Percentiles rank a stretch among this genome's conserved stretches.
Evolutionary conservation across 2,329 filamentous ascomycete genomes (phyloP).

Genomic region (Cordyceps farinosa): DNA sequence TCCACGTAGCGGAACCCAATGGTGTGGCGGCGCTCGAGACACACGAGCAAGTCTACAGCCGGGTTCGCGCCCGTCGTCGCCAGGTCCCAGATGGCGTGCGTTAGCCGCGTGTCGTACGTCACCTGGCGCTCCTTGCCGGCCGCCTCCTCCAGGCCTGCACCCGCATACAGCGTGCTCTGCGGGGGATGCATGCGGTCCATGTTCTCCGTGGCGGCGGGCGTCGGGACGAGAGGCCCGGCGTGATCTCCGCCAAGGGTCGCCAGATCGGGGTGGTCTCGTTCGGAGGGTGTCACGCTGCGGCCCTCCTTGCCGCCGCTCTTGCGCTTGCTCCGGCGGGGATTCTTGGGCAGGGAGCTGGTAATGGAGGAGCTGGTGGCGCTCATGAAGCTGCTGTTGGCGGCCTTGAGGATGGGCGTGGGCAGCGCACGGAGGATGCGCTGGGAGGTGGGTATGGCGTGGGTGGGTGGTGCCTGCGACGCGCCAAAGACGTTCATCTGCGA

Average conservation of each 20-base stretch:
- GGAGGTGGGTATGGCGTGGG: constrained; percentile 82
- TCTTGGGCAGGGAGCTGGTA: constrained; percentile 71
- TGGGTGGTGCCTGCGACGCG: constrained; percentile 70
- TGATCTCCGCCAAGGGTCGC: constrained; percentile 21
- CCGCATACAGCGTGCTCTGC: constrained; percentile 25
- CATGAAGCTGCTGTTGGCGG: constrained; percentile 95
- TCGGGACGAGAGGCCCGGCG: constrained; percentile 23
- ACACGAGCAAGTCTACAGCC: constrained; percentile 87
- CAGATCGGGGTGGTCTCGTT: constrained; percentile 48
- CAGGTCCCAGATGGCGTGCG: constrained; percentile 89
- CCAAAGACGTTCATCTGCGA: constrained; percentile 84
- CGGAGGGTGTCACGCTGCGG: constrained; percentile 38
- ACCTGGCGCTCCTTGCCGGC: constrained; percentile 69
- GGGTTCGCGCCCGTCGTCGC: constrained; percentile 91
- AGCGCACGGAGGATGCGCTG: constrained; percentile 87
- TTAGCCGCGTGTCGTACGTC: constrained; percentile 79
- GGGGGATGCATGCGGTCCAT: constrained; percentile 45
- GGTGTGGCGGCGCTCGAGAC: constrained; percentile 81
- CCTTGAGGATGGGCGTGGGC: constrained; percentile 85
- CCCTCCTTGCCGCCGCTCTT: constrained; percentile 44
- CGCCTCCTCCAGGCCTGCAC: constrained; percentile 53
- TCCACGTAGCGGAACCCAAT: constrained; percentile 98
- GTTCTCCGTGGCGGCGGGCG: constrained; percentile 40
- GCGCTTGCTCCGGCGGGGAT: constrained; percentile 57
- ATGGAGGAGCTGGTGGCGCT: constrained; percentile 84